Base-by-base conservation (phyloP, 2,329 filamentous ascomycete genomes). In the Epichloe sibirici region DNA sequence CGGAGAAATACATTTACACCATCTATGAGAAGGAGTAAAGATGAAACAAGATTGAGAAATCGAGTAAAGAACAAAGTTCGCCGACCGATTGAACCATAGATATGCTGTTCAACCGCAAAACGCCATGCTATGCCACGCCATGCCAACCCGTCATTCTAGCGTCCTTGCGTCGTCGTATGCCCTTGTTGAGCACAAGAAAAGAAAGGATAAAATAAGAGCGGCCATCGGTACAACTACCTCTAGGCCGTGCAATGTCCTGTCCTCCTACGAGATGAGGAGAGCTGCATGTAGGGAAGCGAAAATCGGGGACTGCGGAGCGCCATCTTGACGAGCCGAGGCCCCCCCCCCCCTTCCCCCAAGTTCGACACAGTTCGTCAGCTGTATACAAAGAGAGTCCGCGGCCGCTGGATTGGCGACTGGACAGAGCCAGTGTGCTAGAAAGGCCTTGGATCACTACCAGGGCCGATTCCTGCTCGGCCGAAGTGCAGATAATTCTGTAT, bases 1-100 rank as follows among this genome's bases (percentile, higher is more conserved):
- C 53, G 34, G 44, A 51, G 25, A 49, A 45, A 45, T 51, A 56
- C 53, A 49, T 47, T n/a, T 48, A 45, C 44, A 48, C 55, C 53
- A 50, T 53, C 51, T 53, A 55, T 55, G 28, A 46, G 15, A 46
- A 35, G 13, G 23, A n/a, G 23, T 15, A 31, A 31, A 46, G 5
- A 2, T 34, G 15, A 6, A n/a, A n/a, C 25, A 35, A 35, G 15
- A 46, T n/a, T 35, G 28, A 15, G 15, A 8, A 8, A 40, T 40
- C 17, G n/a, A 40, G 39, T 11, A 23, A 44, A 21, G n/a, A 23
- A 44, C 9, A 11, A 46, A 46, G 15, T n/a, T 28, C 8, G 38
- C 49, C 40, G 21, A 49, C 34, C 42, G 23, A 44, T 45, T 21
- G 37, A 37, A 7, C 34, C 51, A 48, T 45, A 21, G 13, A 43